Percentiles rank a stretch among this genome's conserved stretches.
Evolutionary conservation across 2,329 filamentous ascomycete species (phyloP).

Genomic region (Fusarium poae): DNA sequence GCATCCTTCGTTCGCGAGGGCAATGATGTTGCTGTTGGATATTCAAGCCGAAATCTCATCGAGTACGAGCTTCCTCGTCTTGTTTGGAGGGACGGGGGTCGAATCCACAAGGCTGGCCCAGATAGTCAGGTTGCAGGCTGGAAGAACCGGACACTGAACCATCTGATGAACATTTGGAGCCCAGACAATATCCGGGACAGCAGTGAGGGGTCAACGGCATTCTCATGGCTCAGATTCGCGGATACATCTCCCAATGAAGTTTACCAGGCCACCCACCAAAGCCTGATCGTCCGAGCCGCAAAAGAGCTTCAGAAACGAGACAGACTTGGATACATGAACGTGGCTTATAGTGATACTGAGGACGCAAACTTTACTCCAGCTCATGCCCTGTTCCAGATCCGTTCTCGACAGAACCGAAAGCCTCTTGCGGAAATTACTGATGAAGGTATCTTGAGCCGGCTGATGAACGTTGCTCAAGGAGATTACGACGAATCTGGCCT

Average conservation of each 20-base stretch:
- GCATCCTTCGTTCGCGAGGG: slow-evolving; percentile 95
- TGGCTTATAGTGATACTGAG: slow-evolving; percentile 77
- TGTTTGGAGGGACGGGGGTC: slow-evolving; percentile 84
- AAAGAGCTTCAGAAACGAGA: slow-evolving; percentile 68
- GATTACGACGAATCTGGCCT: slow-evolving; percentile 79
- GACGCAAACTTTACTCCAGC: slow-evolving; percentile 74
- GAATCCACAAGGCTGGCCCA: slow-evolving; percentile 78
- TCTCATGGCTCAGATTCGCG: slow-evolving; percentile 91
- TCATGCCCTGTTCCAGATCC: slow-evolving; percentile 86
- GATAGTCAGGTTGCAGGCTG: slow-evolving; percentile 84
- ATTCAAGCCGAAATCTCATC: slow-evolving; percentile 88
- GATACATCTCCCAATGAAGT: slow-evolving; percentile 81
- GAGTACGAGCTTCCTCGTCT: slow-evolving; percentile 86
- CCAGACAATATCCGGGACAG: slow-evolving; percentile 81
- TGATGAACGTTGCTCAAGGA: slow-evolving; percentile 82
- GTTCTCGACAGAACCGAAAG: slow-evolving; percentile 74
- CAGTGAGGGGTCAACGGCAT: slow-evolving; percentile 71
- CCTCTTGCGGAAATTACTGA: slow-evolving; percentile 76
- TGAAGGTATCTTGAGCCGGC: slow-evolving; percentile 77
- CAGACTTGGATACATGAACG: slow-evolving; percentile 74
- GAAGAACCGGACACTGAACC: slow-evolving; percentile 78
- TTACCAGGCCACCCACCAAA: slow-evolving; percentile 75
- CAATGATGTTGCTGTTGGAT: slow-evolving; percentile 80
- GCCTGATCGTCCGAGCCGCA: slow-evolving; percentile 80
- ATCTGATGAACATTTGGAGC: slow-evolving; percentile 92